A percentile compares a stretch with the other conserved stretches of the same genome.
Evolutionary conservation across 163 green algal genomes (phyloP).

Genomic region (Chloromonas sp.): DNA sequence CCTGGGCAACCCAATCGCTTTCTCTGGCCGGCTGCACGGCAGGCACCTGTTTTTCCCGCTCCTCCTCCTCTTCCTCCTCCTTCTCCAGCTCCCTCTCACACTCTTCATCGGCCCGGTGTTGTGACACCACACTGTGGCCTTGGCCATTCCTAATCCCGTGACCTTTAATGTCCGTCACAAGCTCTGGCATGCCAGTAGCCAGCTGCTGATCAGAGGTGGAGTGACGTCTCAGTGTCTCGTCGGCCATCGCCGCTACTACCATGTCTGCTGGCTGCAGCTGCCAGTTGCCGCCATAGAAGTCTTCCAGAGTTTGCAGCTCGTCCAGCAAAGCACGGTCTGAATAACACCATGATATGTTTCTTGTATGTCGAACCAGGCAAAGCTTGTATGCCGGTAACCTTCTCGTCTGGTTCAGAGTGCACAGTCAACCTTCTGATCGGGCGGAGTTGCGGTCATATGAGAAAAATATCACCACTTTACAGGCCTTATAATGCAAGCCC

Average conservation of each 20-base stretch:
- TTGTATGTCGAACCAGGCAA: no score
- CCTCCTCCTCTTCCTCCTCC: background rate
- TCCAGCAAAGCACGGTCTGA: background rate
- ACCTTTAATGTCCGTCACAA: background rate
- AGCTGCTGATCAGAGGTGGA: background rate
- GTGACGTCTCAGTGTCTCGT: background rate
- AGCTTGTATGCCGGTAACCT: no score
- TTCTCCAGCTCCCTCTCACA: background rate
- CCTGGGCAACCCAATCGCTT: background rate
- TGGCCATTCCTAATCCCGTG: background rate
- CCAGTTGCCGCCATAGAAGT: background rate
- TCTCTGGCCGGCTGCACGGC: background rate
- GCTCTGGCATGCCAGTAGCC: background rate
- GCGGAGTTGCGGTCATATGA: no score
- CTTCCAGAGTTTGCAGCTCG: background rate
- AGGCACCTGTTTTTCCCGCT: background rate
- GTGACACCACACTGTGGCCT: background rate
- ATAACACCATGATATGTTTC: no score
- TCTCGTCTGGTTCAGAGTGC: no score
- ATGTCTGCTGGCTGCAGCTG: background rate
- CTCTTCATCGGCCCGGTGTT: background rate
- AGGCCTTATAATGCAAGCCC: no score
- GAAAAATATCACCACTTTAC: no score
- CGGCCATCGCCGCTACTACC: background rate
- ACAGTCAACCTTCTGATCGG: no score